Evolutionary conservation across 768 basidiomycete genomes (phyloP).

Genomic region (Podaxis sp.): DNA sequence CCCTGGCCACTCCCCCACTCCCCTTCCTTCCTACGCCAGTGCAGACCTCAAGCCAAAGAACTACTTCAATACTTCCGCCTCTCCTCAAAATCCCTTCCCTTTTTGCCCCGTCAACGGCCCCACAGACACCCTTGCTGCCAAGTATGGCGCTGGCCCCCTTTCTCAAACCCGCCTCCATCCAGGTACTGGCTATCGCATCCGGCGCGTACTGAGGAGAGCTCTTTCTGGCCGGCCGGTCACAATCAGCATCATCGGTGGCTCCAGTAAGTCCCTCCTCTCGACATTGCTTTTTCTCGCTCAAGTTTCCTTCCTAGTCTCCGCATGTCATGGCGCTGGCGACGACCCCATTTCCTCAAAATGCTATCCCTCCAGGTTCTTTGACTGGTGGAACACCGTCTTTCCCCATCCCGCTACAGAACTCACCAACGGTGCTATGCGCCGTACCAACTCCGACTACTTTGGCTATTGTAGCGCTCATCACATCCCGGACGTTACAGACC

Average conservation of each 20-base stretch:
- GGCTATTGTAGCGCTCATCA: conserved; percentile 92
- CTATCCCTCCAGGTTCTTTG: conserved; percentile 93
- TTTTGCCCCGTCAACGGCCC: conserved; percentile 91
- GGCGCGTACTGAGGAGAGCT: conserved; percentile 79
- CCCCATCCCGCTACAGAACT: conserved; percentile 97
- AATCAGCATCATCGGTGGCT: conserved; percentile 87
- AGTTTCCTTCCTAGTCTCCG: conserved; percentile 56
- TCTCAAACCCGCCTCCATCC: conserved; percentile 71
- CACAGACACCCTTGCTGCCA: conserved; percentile 70
- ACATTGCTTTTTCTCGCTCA: conserved; percentile 7
- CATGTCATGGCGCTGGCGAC: conserved; percentile 91
- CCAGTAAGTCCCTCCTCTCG: conserved; percentile 43
- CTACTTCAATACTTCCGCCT: conserved; percentile 66
- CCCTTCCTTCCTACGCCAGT: conserved; percentile 30
- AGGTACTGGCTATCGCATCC: conserved; percentile 79
- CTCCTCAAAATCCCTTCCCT: conserved; percentile 69
- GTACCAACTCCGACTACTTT: conserved; percentile 92
- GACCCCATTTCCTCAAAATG: conserved; percentile 80
- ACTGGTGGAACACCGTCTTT: conserved; percentile 98
- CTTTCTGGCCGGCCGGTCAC: conserved; percentile 83
- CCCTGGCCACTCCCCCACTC: conserved; percentile 19
- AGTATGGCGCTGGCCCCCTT: conserved; percentile 73
- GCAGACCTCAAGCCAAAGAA: conserved; percentile 66
- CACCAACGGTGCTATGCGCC: conserved; percentile 94
- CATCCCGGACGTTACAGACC: conserved; percentile 88